Percentiles rank a stretch among this genome's conserved stretches.
phyloP scores from a whole-genome alignment of 2,329 filamentous ascomycete genomes.

The Verticillium alfalfae region DNA sequence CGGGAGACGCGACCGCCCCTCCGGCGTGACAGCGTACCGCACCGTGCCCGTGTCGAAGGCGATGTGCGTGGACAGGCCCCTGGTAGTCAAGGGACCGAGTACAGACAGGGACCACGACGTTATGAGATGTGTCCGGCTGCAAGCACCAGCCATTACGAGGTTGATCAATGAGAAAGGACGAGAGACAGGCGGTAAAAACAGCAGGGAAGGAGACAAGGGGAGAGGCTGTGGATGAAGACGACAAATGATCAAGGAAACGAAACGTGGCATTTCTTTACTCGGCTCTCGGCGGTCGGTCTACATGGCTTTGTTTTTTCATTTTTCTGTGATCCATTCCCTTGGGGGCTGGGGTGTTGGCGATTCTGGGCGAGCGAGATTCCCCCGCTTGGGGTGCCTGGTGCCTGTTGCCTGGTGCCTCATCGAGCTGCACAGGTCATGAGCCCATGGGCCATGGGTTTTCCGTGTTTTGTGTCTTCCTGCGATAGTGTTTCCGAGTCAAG shows the following conservation, averaged over 20 bases:
- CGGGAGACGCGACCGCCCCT: not conserved
- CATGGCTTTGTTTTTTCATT: constrained; percentile 3
- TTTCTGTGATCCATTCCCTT: not conserved
- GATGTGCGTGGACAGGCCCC: not conserved
- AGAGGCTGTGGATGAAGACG: constrained; percentile 2
- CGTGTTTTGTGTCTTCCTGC: not conserved
- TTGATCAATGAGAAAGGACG: not conserved
- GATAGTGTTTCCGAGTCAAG: not conserved
- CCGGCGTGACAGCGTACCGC: not conserved
- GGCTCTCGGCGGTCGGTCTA: constrained; percentile 5
- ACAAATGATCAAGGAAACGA: constrained; percentile 4
- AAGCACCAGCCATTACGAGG: constrained; percentile 4
- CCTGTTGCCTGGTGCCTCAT: not conserved
- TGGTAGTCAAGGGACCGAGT: not conserved
- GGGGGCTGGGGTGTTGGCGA: too few relatives aligned
- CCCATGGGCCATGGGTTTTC: not conserved
- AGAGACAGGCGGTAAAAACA: not conserved
- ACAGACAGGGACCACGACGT: not conserved
- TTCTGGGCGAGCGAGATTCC: too few relatives aligned
- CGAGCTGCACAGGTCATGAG: not conserved
- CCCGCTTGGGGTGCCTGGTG: constrained; percentile 7
- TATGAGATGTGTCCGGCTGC: constrained; percentile 6
- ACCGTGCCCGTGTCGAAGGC: not conserved
- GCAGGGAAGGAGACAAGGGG: not conserved
- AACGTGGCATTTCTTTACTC: constrained; percentile 1